phyloP scores from a whole-genome alignment of 352 stramenopile genomes.

The Globisporangium alternatum region DNA sequence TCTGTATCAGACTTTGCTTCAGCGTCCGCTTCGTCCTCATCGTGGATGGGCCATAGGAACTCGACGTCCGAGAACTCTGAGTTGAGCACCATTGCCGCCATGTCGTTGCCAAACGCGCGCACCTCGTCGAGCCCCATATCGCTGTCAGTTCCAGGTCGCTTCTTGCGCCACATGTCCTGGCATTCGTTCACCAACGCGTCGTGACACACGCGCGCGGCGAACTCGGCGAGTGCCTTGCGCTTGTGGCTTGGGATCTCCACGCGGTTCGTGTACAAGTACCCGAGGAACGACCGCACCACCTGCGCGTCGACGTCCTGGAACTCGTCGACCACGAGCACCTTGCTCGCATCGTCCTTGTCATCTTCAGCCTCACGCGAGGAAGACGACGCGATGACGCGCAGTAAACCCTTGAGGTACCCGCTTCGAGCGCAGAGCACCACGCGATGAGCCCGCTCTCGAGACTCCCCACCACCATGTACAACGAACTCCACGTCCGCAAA shows the following conservation, averaged over 20 bases:
- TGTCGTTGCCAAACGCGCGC: slow-evolving; percentile 51
- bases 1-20: slow-evolving; percentile 5
- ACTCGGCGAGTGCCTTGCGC: slow-evolving; percentile 43
- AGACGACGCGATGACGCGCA: slow-evolving; percentile 37
- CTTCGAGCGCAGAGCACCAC: slow-evolving; percentile 60
- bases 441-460: slow-evolving; percentile 36
- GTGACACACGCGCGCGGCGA: slow-evolving; percentile 50
- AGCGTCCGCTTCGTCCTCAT: slow-evolving; percentile 21
- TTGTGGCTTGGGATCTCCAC: slow-evolving; percentile 66
- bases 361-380: neutral
- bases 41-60: slow-evolving; percentile 66
- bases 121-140: slow-evolving; percentile 22
- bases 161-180: slow-evolving; percentile 54
- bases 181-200: slow-evolving; percentile 48
- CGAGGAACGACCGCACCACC: slow-evolving; percentile 61
- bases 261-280: slow-evolving; percentile 71
- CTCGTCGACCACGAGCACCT: slow-evolving; percentile 37
- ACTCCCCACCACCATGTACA: slow-evolving; percentile 21
- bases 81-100: slow-evolving; percentile 45
- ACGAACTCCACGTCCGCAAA: slow-evolving; percentile 60
- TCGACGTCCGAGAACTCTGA: slow-evolving; percentile 57
- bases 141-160: slow-evolving; percentile 5
- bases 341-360: slow-evolving; percentile 8
- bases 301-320: slow-evolving; percentile 58
- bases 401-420: slow-evolving; percentile 50